Conservation (phyloP, 306 rosid genomes). For the Prinsepia uniflora region DNA sequence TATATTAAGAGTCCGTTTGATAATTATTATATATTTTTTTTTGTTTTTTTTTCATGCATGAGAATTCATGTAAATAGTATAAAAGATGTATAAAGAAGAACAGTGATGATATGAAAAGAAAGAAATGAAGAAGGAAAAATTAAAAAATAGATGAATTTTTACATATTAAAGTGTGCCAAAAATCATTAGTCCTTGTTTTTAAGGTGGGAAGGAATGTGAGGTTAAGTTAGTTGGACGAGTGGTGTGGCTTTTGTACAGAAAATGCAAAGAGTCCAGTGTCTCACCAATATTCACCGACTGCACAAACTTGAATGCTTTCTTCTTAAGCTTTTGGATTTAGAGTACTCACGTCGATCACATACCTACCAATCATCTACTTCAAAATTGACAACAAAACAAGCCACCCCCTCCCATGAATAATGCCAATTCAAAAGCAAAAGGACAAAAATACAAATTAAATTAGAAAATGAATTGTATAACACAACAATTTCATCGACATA, state of each 20-base stretch:
- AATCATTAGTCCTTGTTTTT: not conserved
- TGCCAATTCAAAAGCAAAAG: conserved; percentile 3
- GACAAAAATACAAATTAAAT: not conserved
- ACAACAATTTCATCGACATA: too few species aligned
- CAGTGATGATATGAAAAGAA: too few species aligned
- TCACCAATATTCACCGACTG: conserved; percentile 10
- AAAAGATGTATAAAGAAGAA: too few species aligned
- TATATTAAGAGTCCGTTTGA: too few species aligned
- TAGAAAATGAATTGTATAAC: not conserved
- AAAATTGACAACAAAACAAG: conserved; percentile 6
- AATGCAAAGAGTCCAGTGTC: not conserved
- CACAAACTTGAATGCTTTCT: conserved; percentile 4
- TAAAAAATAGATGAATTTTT: too few species aligned
- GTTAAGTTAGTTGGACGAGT: not conserved
- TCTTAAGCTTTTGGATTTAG: not conserved
- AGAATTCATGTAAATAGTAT: too few species aligned
- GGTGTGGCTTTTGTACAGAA: not conserved
- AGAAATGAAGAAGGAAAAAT: too few species aligned
- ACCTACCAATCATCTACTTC: conserved; percentile 1
- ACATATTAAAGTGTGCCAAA: not conserved
- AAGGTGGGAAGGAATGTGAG: not conserved
- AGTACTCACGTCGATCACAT: not conserved
- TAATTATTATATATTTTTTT: too few species aligned
- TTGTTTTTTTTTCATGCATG: too few species aligned
- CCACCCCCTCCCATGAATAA: not conserved